Base-by-base conservation (phyloP, 345 rosid genomes). In the Murraya koenigii region DNA sequence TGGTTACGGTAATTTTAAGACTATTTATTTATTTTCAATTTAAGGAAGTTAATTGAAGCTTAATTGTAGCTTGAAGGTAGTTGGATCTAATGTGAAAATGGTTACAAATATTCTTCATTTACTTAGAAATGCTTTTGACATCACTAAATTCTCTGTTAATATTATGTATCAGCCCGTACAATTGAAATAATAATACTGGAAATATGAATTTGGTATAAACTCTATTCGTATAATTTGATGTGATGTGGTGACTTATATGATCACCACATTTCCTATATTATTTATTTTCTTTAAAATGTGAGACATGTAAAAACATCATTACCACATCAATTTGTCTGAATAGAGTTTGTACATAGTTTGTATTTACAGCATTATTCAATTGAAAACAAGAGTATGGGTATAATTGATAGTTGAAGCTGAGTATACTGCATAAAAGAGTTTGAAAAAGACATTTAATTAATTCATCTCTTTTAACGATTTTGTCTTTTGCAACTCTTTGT, bases 1-100 rank as follows among this genome's bases (percentile, higher is more conserved):
- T 76, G 99, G 99, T 71, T 95, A 85, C 74, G 93, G 99, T 95
- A 82, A 67, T 78, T 78, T 35, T 13, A 13, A 39, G 9, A 19
- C 71, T 59, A 49, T 52, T 44, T 25, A 6, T 68, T 25, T 22
- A 55, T 30, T 59, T 52, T 64, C n/a, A 44, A 70, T 66, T 25
- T 41, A 0, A 10, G 7, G 2, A 14, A 6, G 10, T 78, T 41
- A 55, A 13, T 49, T 61, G 33, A 60, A 60, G 19, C 26, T 39
- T 55, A 61, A 61, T 28, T 8, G 38, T 58, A 39, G 39, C 58
- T 67, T 62, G 30, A 77, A 82, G 23, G 23, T 52, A 69, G 76
- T 10, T 84, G 78, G 81, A 83, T 83, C 86, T 83, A 61, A 35
- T 66, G 56, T 25, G 72, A 66, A 52, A 52, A 65, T 11, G 5